phyloP scores from a whole-genome alignment of 2,329 filamentous ascomycete species.

The Grosmannia serpens region DNA sequence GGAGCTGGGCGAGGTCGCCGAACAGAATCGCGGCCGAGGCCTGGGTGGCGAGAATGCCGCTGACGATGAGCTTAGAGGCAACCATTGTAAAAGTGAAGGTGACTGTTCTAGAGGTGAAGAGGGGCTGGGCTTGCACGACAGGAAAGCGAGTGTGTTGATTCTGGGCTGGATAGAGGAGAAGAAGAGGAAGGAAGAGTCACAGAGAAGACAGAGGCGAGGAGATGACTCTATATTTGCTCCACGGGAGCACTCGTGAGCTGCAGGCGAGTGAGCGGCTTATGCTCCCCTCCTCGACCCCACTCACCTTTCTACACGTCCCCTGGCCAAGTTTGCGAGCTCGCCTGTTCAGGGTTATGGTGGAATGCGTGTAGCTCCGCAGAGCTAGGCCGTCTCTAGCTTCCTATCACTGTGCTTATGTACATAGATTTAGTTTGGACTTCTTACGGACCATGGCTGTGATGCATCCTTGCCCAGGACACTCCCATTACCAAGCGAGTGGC shows the following conservation, averaged over 20 bases:
- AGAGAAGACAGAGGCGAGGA: not conserved
- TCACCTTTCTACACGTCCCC: too few species aligned
- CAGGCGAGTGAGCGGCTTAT: not conserved
- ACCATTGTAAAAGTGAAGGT: not conserved
- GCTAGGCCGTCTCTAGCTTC: too few species aligned
- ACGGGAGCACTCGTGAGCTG: not conserved
- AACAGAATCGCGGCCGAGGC: conserved; percentile 4
- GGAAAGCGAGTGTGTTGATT: not conserved
- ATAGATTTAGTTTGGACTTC: too few species aligned
- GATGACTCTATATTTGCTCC: not conserved
- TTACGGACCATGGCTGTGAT: not conserved
- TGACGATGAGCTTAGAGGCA: not conserved
- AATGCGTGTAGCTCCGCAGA: not conserved
- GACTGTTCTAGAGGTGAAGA: not conserved
- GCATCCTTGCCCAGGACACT: not conserved
- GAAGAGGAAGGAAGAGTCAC: not conserved
- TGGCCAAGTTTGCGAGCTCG: not conserved
- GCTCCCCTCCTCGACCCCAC: not conserved
- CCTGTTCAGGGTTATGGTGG: not conserved
- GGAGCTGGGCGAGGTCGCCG: conserved; percentile 2
- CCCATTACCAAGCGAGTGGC: not conserved
- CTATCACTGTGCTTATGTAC: not conserved
- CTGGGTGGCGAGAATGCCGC: not conserved
- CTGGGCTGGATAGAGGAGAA: not conserved
- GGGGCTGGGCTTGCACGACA: not conserved